These are phyloP conservation scores for Ganoderma sinense DNA, from an alignment of 1,284 basidiomycete species.

Conservation along the genomic window DNA sequence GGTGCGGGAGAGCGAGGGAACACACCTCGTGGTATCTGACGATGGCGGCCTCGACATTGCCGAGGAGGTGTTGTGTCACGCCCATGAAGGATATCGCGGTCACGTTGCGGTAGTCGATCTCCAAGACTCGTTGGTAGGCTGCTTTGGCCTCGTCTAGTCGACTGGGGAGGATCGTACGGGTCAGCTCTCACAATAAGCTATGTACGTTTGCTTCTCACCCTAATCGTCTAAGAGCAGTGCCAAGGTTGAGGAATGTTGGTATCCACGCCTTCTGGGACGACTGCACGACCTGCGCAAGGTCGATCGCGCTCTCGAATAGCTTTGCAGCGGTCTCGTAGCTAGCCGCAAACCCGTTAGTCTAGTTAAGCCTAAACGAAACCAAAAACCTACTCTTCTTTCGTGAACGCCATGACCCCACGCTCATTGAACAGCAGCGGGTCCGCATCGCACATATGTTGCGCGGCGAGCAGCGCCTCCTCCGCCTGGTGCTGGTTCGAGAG, in stretches of 20 bases:
- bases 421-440: constrained; percentile 95
- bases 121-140: constrained; percentile 79
- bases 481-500: constrained; percentile 87
- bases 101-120: constrained; percentile 82
- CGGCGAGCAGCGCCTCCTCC: constrained; percentile 86
- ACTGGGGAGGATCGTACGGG: constrained; percentile 47
- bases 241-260: constrained; percentile 90
- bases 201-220: constrained; percentile 56
- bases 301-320: constrained; percentile 78
- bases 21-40: constrained; percentile 88
- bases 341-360: background rate
- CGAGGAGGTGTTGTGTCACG: constrained; percentile 81
- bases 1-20: background rate
- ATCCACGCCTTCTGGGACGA: constrained; percentile 86
- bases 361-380: background rate
- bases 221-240: constrained; percentile 84
- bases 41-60: constrained; percentile 81
- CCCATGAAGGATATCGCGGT: constrained; percentile 86
- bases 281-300: constrained; percentile 83
- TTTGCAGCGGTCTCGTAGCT: constrained; percentile 77
- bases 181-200: background rate
- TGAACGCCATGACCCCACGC: constrained; percentile 91
- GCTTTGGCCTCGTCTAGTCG: constrained; percentile 73
- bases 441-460: constrained; percentile 79
- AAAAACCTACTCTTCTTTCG: constrained; percentile 77